A percentile compares a stretch with the other conserved stretches of the same genome.
Conservation (phyloP, 2,329 filamentous ascomycete species). For the Aspergillus alliaceus region DNA sequence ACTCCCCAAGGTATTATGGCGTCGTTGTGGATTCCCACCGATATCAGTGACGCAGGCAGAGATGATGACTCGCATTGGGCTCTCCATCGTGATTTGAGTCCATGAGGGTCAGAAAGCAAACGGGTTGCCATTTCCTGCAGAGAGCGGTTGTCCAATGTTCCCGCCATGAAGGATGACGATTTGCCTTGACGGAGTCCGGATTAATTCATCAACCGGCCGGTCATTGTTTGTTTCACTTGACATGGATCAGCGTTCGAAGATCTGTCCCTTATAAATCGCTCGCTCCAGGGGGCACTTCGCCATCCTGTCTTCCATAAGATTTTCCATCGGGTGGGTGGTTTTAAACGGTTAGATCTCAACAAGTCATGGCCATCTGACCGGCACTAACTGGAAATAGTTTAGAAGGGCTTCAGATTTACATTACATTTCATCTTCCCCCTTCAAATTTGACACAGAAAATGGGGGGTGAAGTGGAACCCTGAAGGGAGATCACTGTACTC, state of each 20-base stretch:
- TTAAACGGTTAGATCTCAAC: background rate
- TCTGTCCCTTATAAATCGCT: background rate
- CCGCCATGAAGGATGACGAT: background rate
- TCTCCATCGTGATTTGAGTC: background rate
- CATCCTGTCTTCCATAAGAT: too few species aligned
- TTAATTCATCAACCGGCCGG: background rate
- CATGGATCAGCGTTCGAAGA: background rate
- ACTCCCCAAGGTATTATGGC: constrained; percentile 18
- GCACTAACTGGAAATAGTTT: background rate
- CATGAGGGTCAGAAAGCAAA: background rate
- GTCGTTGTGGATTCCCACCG: constrained; percentile 16
- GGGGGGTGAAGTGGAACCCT: too few species aligned
- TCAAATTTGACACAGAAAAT: background rate
- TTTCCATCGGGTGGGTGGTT: background rate
- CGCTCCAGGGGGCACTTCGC: background rate
- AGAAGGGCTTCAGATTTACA: background rate
- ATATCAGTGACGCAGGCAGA: constrained; percentile 21
- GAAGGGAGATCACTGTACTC: too few species aligned
- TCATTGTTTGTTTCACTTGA: background rate
- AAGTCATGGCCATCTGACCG: background rate
- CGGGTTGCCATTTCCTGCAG: background rate
- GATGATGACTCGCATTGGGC: constrained; percentile 13
- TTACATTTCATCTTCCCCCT: background rate
- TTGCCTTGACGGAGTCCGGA: background rate
- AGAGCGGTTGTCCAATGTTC: too few species aligned